These are phyloP conservation scores for Isoetes taiwanensis DNA, from an alignment of 75 land plant genomes.

Conservation along the genomic window DNA sequence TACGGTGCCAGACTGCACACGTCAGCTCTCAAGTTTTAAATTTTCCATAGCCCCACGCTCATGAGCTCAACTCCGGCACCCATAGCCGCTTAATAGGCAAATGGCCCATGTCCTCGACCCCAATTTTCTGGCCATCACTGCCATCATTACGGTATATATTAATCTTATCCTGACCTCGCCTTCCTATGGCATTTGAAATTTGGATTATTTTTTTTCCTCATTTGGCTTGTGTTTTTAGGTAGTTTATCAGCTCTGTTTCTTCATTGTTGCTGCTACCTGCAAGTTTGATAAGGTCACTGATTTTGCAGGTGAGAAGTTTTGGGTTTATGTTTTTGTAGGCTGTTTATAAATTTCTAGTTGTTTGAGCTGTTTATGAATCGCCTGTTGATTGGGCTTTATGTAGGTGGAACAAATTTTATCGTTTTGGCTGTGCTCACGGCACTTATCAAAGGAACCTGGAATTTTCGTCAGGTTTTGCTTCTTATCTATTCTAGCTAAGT, in stretches of 20 bases:
- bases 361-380: background rate
- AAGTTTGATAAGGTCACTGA: slow-evolving; percentile 89
- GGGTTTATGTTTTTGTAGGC: background rate
- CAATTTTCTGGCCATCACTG: slow-evolving; percentile 78
- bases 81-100: background rate
- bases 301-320: slow-evolving; percentile 59
- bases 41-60: too few species aligned
- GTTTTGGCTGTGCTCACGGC: slow-evolving; percentile 65
- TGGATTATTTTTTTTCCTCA: background rate
- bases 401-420: slow-evolving; percentile 89
- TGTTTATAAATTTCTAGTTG: background rate
- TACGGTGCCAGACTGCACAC: too few species aligned
- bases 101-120: slow-evolving; percentile 61
- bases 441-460: slow-evolving; percentile 65
- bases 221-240: slow-evolving; percentile 29
- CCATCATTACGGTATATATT: slow-evolving; percentile 66
- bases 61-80: too few species aligned
- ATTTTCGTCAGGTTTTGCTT: slow-evolving; percentile 66
- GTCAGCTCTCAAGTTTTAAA: too few species aligned
- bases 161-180: background rate
- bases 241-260: slow-evolving; percentile 64
- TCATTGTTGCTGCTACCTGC: slow-evolving; percentile 61
- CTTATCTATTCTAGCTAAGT: too few species aligned
- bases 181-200: background rate
- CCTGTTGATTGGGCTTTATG: background rate